Conservation (phyloP, 768 basidiomycete genomes). For the Boletellus sp. region DNA sequence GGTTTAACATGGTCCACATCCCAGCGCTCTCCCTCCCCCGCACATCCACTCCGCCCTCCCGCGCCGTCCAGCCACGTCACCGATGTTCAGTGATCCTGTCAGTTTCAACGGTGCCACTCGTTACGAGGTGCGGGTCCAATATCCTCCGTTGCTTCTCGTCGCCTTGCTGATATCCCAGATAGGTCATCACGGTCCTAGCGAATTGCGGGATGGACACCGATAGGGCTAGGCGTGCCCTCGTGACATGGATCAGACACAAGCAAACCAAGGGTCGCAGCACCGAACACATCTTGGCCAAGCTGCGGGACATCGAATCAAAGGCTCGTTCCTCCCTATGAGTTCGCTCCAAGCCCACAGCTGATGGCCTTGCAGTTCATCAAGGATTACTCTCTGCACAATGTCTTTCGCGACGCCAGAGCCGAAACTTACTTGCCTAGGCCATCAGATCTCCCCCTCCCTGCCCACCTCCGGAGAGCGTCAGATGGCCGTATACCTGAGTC, state of each 20-base stretch:
- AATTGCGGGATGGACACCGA: slow-evolving; percentile 31
- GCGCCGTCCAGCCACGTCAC: neutral
- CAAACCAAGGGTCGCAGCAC: slow-evolving; percentile 28
- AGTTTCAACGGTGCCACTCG: slow-evolving; percentile 30
- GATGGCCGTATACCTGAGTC: neutral
- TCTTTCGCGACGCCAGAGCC: slow-evolving; percentile 34
- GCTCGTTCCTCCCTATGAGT: slow-evolving; percentile 4
- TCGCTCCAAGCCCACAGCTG: neutral
- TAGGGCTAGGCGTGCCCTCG: slow-evolving; percentile 25
- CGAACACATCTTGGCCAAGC: slow-evolving; percentile 28
- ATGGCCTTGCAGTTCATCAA: slow-evolving; percentile 26
- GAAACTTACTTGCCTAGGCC: slow-evolving; percentile 26
- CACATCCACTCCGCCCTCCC: neutral
- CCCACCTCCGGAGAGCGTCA: neutral
- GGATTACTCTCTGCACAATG: slow-evolving; percentile 24
- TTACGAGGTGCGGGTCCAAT: slow-evolving; percentile 19
- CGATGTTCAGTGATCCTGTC: slow-evolving; percentile 24
- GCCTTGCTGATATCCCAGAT: slow-evolving; percentile 1
- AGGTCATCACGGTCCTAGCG: slow-evolving; percentile 33
- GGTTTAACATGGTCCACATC: neutral
- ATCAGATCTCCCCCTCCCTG: slow-evolving; percentile 24
- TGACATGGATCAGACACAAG: slow-evolving; percentile 29
- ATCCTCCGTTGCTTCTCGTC: neutral
- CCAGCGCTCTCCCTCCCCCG: slow-evolving; percentile 2
- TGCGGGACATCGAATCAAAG: slow-evolving; percentile 30